Evolutionary conservation across 2,329 filamentous ascomycete genomes (phyloP), one percentile per base, ranked within the genome.

Genomic region (Fusarium falciforme): DNA sequence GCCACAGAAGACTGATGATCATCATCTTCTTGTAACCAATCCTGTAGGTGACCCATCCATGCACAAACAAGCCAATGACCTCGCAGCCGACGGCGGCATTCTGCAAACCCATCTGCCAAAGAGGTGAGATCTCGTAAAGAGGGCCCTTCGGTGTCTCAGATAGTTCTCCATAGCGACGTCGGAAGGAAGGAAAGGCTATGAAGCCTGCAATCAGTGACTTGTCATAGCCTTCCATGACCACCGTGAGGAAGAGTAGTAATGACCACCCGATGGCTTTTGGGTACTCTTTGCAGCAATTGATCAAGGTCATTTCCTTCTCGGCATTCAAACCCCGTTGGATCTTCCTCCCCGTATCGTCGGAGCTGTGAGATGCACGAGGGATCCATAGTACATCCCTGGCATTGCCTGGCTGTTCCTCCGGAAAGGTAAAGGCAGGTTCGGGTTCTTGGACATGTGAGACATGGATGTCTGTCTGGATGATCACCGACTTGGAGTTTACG

Each of bases 11-110:
- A 7, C 81, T 78, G 1, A 69, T 77, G 25, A 86, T 78, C 76
- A 86, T 81, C 14, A 82, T 84, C 73, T 82, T 80, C 40, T 81
- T 77, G 63, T 83, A 83, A 1, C 82, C 82, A 33, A 79, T 79
- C 1, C 77, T 71, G 52, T 87, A 83, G 0, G 83, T 80, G 22
- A 85, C 64, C 61, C 80, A 81, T 5, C 86, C 86, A 57, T 83
- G 84, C 22, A 84, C 67, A 40, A 85, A 76, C 5, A 86, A 79
- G 1, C 86, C 86, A 2, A 86, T 52, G 11, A 77, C 70, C 63
- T 77, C 75, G 27, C 65, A 77, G 3, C 35, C 68, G 42, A 77
- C 64, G 10, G 75, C 75, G 3, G 70, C 70, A 36, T 77, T 77
- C 20, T 74, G 73, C 16, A 77, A 33, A 7, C 73, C 75, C 73